Base-by-base conservation (phyloP, 495 filamentous ascomycete species). In the Chaetomium fimeti region DNA sequence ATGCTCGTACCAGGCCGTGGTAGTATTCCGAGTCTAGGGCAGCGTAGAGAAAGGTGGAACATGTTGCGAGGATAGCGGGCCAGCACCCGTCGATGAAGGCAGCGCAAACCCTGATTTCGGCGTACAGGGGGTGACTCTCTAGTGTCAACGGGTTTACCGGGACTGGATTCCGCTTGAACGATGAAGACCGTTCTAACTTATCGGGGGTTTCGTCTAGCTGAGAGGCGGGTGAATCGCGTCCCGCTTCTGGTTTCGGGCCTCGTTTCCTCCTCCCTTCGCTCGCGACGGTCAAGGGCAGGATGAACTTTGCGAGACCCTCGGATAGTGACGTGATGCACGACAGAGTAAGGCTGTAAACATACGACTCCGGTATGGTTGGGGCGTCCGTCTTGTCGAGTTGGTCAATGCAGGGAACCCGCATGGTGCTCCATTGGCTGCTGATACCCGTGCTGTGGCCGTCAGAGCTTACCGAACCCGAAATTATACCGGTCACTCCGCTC, bases 11-110 rank as follows among this genome's bases (percentile, higher is more conserved):
- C 2, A 98, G 83, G 27, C 87, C 87, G 66, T 96, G 92, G 65
- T 96, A 98, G 65, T 92, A 96, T 47, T 96, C 93, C n/a, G 91
- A 88, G 69, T 98, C 94, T 12, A 98, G 76, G 0, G 92, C 86
- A 22, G 95, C 92, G 72, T 92, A 92, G 27, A 98, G 75, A 75
- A 97, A 98, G 1, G 93, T 97, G 0, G 94, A 97, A 67, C 91
- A 97, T 1, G 92, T 89, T 18, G 94, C 93, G 40, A 98, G 85
- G 16, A 97, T 84, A 53, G 95, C 94, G 27, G 95, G 94, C 94
- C 94, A 98, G 70, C 95, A 97, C 68, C 90, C 83, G 6, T 93
- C 89, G 49, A 98, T 88, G 51, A 98, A 89, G 3, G 83, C 84
- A 27, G 91, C 89, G 63, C 91, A 91, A 6, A 87, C 84, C 66